Base-by-base conservation (phyloP, 257 asterid genomes). In the Scutellaria barbata region DNA sequence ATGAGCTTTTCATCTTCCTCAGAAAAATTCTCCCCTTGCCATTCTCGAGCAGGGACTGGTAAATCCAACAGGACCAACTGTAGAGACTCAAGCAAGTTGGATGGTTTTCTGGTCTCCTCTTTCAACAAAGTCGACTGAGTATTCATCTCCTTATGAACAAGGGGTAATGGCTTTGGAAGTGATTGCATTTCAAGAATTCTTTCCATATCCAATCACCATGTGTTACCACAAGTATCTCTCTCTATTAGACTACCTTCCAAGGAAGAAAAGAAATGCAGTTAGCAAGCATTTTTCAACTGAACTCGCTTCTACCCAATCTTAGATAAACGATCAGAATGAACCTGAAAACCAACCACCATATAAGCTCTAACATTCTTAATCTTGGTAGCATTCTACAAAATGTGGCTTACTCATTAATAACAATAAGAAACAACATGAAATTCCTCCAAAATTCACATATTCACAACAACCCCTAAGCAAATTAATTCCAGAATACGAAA, bases 1-100 rank as follows among this genome's bases (percentile, higher is more conserved):
- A 81, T 81, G 33, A 65, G 63, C 17, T 84, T 92, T 66, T 80
- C 90, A 18, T 76, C 76, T 40, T 84, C 89, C 63, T 39, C 79
- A 14, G 67, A 56, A 43, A 74, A 81, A 11, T 74, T 69, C 72
- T 84, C 79, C 74, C 83, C 88, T 69, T 77, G 73, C 86, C 84
- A 80, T 12, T 81, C 73, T 72, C 68, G 77, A 47, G 71, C 76
- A 41, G 82, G 79, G 55, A 73, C 74, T 51, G 77, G 68, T 30
- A 69, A 62, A 60, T 77, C 76, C 2, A 78, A 76, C 66, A 76
- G 86, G 60, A 68, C 76, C 2, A 78, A 74, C 66, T 78, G 86
- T 63, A 68, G 74, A 71, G 80, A 76, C 56, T 72, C 76, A 46
- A 11, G 68, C 47, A 39, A 59, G 63, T 48, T 72, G 41, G 69